Percentiles rank a stretch among this genome's conserved stretches.
Conservation (phyloP, 495 filamentous ascomycete genomes). For the Bombardia bombarda region DNA sequence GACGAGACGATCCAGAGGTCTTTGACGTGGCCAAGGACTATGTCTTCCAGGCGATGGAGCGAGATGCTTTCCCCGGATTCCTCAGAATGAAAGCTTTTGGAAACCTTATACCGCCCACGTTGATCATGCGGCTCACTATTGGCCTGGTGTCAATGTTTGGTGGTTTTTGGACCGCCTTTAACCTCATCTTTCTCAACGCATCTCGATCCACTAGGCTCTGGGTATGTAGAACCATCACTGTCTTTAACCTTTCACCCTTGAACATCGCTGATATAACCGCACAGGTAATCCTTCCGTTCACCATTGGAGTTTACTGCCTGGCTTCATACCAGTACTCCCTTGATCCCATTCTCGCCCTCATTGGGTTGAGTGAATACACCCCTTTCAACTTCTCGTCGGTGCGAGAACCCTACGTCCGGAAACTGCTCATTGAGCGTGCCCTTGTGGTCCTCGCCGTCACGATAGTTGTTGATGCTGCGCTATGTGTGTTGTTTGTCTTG, state of each 20-base stretch:
- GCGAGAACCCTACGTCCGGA: conserved; percentile 80
- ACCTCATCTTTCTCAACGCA: conserved; percentile 82
- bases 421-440: conserved; percentile 72
- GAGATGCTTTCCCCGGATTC: conserved; percentile 96
- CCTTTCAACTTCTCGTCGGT: conserved; percentile 83
- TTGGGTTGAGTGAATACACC: conserved; percentile 89
- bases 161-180: conserved; percentile 88
- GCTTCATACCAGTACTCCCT: conserved; percentile 88
- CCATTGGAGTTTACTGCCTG: conserved; percentile 78
- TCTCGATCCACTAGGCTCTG: conserved; percentile 66
- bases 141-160: conserved; percentile 84
- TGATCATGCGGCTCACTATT: conserved; percentile 72
- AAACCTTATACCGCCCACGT: conserved; percentile 83
- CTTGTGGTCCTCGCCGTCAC: conserved; percentile 66
- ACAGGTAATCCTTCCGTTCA: conserved; percentile 89
- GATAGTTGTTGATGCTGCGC: conserved; percentile 61
- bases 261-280: conserved; percentile 15
- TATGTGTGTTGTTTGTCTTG: conserved; percentile 80
- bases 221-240: conserved; percentile 44
- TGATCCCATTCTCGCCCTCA: conserved; percentile 83
- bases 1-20: conserved; percentile 90
- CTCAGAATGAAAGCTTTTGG: conserved; percentile 89
- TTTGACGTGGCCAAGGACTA: conserved; percentile 98
- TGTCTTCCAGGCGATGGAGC: conserved; percentile 98
- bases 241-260: neutral